Conservation (phyloP, 2,329 filamentous ascomycete species). For the Chalara sp. region DNA sequence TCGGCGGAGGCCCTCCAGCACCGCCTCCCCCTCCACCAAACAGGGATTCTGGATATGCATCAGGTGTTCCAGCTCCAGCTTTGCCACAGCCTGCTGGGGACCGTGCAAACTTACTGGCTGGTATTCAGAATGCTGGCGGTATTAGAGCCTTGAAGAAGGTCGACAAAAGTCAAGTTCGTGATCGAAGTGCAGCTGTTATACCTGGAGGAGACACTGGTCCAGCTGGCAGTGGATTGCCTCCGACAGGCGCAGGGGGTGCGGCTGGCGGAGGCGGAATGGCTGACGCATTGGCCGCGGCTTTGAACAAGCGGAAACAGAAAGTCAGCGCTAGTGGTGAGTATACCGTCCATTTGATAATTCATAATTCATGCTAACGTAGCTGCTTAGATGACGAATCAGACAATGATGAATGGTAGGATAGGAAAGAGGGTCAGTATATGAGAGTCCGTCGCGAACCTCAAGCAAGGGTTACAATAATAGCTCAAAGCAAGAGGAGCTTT, state of each 20-base stretch:
- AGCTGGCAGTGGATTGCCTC: constrained; percentile 43
- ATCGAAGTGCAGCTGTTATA: constrained; percentile 61
- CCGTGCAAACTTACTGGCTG: constrained; percentile 58
- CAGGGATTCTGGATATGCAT: constrained; percentile 51
- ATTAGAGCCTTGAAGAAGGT: constrained; percentile 70
- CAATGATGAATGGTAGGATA: constrained; percentile 56
- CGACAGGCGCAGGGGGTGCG: constrained; percentile 44
- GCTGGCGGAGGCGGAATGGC: constrained; percentile 64
- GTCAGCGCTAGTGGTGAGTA: constrained; percentile 89
- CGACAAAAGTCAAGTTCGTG: constrained; percentile 60
- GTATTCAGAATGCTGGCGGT: constrained; percentile 65
- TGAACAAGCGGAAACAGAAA: constrained; percentile 84
- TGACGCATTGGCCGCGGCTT: constrained; percentile 70
- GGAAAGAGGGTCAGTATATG: neutral
- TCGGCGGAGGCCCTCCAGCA: constrained; percentile 38
- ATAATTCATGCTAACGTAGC: constrained; percentile 14
- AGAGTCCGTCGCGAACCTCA: neutral
- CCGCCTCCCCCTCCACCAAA: constrained; percentile 47
- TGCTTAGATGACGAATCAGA: constrained; percentile 67
- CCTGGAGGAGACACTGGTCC: constrained; percentile 46
- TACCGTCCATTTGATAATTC: neutral
- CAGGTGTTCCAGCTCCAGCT: constrained; percentile 46
- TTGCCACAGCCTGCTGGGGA: constrained; percentile 36
- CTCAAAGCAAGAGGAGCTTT: too few relatives aligned
- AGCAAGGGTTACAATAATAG: too few relatives aligned